Evolutionary conservation across 2,329 filamentous ascomycete genomes (phyloP).

Genomic region (Plenodomus tracheiphilus): DNA sequence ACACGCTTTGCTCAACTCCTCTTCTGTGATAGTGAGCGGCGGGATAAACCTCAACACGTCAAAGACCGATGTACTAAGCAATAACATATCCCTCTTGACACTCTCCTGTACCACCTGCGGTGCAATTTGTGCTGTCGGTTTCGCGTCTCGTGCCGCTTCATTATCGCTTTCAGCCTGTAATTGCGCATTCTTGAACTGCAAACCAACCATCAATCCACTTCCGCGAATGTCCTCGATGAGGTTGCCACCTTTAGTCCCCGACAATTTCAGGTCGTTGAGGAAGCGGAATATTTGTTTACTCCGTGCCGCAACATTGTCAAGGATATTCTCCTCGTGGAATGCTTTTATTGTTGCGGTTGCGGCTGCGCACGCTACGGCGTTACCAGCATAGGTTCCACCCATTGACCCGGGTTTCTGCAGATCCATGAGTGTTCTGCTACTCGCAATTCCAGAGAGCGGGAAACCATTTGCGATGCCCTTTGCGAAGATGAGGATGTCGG

Average conservation of each 20-base stretch:
- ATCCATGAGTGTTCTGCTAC: conserved; percentile 30
- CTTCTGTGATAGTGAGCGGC: conserved; percentile 31
- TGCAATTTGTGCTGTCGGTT: conserved; percentile 26
- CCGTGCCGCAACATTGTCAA: conserved; percentile 32
- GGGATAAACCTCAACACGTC: conserved; percentile 36
- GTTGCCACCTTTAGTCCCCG: conserved; percentile 29
- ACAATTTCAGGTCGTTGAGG: conserved; percentile 25
- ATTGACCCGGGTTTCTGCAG: conserved; percentile 34
- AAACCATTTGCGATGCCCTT: conserved; percentile 39
- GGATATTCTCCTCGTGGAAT: conserved; percentile 32
- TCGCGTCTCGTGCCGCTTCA: conserved; percentile 13
- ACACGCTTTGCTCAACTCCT: conserved; percentile 28
- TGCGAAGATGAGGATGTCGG: conserved; percentile 50
- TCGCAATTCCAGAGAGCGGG: conserved; percentile 33
- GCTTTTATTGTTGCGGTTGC: conserved; percentile 29
- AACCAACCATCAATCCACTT: conserved; percentile 31
- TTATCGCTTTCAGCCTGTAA: conserved; percentile 22
- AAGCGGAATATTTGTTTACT: conserved; percentile 33
- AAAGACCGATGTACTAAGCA: conserved; percentile 36
- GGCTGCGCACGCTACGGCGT: conserved; percentile 34
- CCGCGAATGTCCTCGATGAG: conserved; percentile 35
- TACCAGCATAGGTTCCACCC: conserved; percentile 37
- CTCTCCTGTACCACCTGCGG: conserved; percentile 33
- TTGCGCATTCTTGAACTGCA: conserved; percentile 27
- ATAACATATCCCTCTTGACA: conserved; percentile 33